Base-by-base conservation (phyloP, 2,329 filamentous ascomycete species). In the Dryadomyces quercus-mongolicae region DNA sequence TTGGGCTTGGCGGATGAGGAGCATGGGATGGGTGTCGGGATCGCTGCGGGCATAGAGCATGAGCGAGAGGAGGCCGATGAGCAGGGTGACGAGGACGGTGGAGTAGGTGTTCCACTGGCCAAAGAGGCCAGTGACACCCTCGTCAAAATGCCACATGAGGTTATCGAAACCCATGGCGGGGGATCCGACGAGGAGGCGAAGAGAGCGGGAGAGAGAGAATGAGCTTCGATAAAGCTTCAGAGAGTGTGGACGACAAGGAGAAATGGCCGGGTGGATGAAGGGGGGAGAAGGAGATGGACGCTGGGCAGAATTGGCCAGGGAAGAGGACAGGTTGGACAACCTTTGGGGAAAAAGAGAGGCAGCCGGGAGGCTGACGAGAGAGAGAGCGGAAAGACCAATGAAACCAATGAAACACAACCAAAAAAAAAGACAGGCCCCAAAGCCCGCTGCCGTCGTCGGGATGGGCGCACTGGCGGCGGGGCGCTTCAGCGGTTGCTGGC, bases 11-110 rank as follows among this genome's bases (percentile, higher is more conserved):
- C 92, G 82, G 54, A 88, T 87, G 31, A 98, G 83, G 49, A 97
- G 79, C 68, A 95, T 84, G 38, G 93, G 92, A 68, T 97, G 93
- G 5, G 86, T 86, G 71, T 98, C 93, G 6, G 93, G 87, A 53
- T 96, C 92, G 57, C 81, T 79, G 51, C 80, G 78, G 57, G 81
- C 81, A 62, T 86, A 73, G 59, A 94, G 71, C 47, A 84, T 79
- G 68, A 88, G 90, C 55, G 83, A 76, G 55, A 92, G 69, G 63
- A 90, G 78, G 54, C 77, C 73, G 57, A 84, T 72, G 46, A 96
- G 74, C 57, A 80, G 64, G 22, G 84, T 78, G 48, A 81, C 76
- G 59, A 98, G 75, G 45, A 82, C 64, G 3, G 87, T 93, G 34
- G 88, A 88, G 72, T 86, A 86, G 60, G 78, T 70, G 67, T 93